A percentile compares a stretch with the other conserved stretches of the same genome.
These are phyloP conservation scores for Quercus lobata DNA, from an alignment of 331 rosid species.

Conservation along the genomic window DNA sequence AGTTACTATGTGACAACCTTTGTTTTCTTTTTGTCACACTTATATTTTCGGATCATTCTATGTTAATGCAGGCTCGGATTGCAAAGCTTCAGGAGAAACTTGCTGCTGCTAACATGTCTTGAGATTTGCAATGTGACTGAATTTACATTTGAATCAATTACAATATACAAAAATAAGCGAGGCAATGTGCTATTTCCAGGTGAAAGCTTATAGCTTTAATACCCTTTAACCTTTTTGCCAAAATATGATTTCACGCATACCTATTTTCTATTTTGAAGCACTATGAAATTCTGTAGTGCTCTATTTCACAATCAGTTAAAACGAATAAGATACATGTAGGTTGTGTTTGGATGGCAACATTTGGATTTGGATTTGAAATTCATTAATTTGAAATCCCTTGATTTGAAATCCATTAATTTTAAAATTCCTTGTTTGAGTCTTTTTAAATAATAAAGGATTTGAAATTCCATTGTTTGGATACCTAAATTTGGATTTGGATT, in stretches of 20 bases:
- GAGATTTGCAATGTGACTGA: slow-evolving; percentile 19
- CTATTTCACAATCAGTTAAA: background rate
- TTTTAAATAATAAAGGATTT: too few species aligned
- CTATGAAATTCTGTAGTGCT: background rate
- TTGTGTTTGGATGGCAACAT: too few species aligned
- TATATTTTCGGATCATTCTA: background rate
- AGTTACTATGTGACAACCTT: background rate
- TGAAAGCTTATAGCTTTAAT: background rate
- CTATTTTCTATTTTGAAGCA: background rate
- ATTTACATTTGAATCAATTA: slow-evolving; percentile 14
- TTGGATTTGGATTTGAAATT: too few species aligned
- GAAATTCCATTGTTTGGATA: too few species aligned
- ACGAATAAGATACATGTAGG: background rate
- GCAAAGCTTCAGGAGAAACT: slow-evolving; percentile 60
- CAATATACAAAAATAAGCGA: slow-evolving; percentile 3
- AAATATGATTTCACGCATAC: background rate
- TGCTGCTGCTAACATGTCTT: slow-evolving; percentile 33
- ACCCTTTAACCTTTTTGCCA: background rate
- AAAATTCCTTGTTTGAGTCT: too few species aligned
- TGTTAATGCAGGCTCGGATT: slow-evolving; percentile 54
- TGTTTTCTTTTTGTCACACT: background rate
- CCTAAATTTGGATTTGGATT: too few species aligned
- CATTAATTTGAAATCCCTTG: too few species aligned
- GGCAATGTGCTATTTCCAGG: slow-evolving; percentile 18
- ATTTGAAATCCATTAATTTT: too few species aligned